Base-by-base conservation (phyloP, 2,329 filamentous ascomycete species). In the Chalaropsis ovoidea region DNA sequence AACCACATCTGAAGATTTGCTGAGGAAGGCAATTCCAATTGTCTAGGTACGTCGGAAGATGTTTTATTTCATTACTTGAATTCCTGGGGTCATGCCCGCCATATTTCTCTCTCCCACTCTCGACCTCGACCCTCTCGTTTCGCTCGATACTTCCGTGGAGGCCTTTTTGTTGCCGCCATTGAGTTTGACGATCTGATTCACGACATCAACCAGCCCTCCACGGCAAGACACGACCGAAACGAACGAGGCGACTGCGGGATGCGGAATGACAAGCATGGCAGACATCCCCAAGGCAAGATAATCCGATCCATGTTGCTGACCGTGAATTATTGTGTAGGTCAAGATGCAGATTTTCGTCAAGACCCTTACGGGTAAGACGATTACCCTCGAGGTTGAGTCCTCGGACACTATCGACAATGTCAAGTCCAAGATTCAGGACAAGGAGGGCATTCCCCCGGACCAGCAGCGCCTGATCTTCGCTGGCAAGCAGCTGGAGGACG, bases 371-470 rank as follows among this genome's bases (percentile, higher is more conserved):
- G 94, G 94, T 77, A 97, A 97, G 89, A 97, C 94, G 78, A 97
- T 97, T 88, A 97, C 94, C 88, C 92, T 99, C 75, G 94, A 99
- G 91, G 94, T 97, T 82, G 94, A 97, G 88, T 96, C 91, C 75
- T 93, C 88, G 77, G 94, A 99, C 82, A 97, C 93, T 77, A 97
- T 99, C 81, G 94, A 97, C 87, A 97, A 97, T 88, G 94, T 99
- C 83, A 97, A 97, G 88, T 90, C 89, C 83, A 97, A 99, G 86
- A 85, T 85, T 74, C 82, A 87, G 90, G 94, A 97, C 87, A 99
- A 97, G 89, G 94, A 99, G 84, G 93, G 94, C 73, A 99, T 99
- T 72, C 94, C 94, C 77, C 93, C 94, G 61, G 94, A 97, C 83
- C 94, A 97, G 81, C 94, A 99, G 84, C 93, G 94, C 78, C 82